Percentiles rank a stretch among this genome's conserved stretches.
These are phyloP conservation scores for Rhinocladiella similis DNA, from an alignment of 2,329 filamentous ascomycete genomes.

Conservation along the genomic window DNA sequence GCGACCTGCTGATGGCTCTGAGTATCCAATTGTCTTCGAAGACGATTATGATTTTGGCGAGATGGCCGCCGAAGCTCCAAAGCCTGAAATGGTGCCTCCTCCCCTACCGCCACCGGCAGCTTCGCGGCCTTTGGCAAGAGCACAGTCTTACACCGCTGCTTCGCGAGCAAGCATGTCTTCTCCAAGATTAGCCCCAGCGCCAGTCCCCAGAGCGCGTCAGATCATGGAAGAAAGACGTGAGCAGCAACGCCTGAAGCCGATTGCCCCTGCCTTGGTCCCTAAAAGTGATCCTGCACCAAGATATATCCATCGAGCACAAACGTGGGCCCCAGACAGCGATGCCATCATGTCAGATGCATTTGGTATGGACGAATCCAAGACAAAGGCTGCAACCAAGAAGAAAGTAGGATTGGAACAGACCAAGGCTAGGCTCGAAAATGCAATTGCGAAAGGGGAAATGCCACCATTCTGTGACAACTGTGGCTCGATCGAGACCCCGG, in stretches of 20 bases:
- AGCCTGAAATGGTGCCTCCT: conserved; percentile 21
- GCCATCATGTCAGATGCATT: conserved; percentile 43
- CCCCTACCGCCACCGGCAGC: conserved; percentile 18
- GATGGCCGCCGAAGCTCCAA: conserved; percentile 6
- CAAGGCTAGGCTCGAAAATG: conserved; percentile 54
- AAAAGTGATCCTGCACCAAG: conserved; percentile 55
- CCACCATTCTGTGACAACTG: conserved; percentile 91
- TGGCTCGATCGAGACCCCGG: conserved; percentile 91
- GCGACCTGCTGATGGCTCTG: conserved; percentile 1
- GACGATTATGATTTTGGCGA: conserved; percentile 18
- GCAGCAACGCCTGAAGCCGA: conserved; percentile 27
- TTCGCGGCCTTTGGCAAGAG: conserved; percentile 17
- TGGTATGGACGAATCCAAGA: conserved; percentile 36
- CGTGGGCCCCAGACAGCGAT: conserved; percentile 47
- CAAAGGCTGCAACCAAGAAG: conserved; percentile 61
- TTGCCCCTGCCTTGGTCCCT: conserved; percentile 38
- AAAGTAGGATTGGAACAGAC: conserved; percentile 65
- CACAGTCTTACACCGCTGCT: conserved; percentile 23
- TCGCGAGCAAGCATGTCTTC: conserved; percentile 21
- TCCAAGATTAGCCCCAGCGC: conserved; percentile 28
- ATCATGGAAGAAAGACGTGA: conserved; percentile 27
- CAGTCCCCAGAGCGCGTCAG: conserved; percentile 26
- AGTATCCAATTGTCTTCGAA: conserved; percentile 24
- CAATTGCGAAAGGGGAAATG: conserved; percentile 76
- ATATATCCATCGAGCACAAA: conserved; percentile 43